phyloP scores from a whole-genome alignment of 331 rosid species.

The Telfairia occidentalis region DNA sequence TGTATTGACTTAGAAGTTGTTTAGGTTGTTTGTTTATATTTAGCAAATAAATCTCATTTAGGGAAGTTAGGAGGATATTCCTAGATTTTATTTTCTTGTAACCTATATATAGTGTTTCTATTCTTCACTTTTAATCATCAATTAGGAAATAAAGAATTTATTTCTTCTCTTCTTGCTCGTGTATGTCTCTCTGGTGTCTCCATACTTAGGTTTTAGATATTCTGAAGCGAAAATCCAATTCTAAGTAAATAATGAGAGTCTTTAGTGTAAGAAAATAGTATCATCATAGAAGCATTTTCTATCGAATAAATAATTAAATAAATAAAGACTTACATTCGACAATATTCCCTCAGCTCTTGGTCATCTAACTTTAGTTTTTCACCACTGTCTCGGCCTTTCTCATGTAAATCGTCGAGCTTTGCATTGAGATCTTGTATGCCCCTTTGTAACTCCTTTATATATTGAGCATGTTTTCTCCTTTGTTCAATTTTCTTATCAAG shows the following conservation, averaged over 20 bases:
- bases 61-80: too few relatives aligned
- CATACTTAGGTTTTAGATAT: too few relatives aligned
- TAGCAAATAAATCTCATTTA: too few relatives aligned
- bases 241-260: not conserved
- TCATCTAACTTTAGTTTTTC: conserved; percentile 57
- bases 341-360: conserved; percentile 61
- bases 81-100: too few relatives aligned
- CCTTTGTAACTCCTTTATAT: conserved; percentile 39
- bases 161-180: too few relatives aligned
- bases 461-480: conserved; percentile 48
- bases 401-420: conserved; percentile 48
- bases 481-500: conserved; percentile 58
- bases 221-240: not conserved
- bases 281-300: not conserved
- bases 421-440: conserved; percentile 62
- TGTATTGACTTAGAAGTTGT: too few relatives aligned
- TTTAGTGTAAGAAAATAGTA: not conserved
- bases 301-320: not conserved
- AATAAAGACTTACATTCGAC: conserved; percentile 59
- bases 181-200: too few relatives aligned
- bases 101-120: too few relatives aligned
- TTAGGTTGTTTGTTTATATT: too few relatives aligned
- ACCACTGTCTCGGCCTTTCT: conserved; percentile 49
- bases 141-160: too few relatives aligned
- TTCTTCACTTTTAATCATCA: too few relatives aligned